Evolutionary conservation across 305 asterid species (phyloP).

Genomic region (Fraxinus ornus): DNA sequence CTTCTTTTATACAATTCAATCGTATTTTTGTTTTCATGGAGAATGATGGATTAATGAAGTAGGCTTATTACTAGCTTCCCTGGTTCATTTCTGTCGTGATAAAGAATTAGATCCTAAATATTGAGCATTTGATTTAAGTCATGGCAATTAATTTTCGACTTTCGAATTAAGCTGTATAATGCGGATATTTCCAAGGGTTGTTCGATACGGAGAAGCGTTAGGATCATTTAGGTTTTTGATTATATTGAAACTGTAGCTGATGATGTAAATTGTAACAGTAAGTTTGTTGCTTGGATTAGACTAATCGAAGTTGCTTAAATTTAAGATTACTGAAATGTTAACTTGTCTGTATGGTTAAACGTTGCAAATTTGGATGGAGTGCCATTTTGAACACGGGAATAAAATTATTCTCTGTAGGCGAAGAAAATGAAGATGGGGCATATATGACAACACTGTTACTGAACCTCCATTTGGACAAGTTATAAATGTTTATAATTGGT

Average conservation of each 20-base stretch:
- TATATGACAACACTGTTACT: neutral
- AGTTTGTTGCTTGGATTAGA: neutral
- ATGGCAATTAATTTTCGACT: slow-evolving; percentile 24
- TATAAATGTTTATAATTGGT: too few relatives aligned
- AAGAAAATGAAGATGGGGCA: neutral
- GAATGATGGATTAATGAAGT: neutral
- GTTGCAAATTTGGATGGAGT: neutral
- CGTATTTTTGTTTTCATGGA: neutral
- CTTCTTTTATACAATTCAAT: neutral
- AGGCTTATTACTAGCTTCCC: neutral
- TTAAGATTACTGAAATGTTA: slow-evolving; percentile 5
- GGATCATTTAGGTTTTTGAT: slow-evolving; percentile 26
- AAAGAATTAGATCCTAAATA: neutral
- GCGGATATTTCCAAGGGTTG: slow-evolving; percentile 14
- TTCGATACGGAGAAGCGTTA: slow-evolving; percentile 25
- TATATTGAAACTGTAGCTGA: slow-evolving; percentile 32
- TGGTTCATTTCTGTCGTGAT: neutral
- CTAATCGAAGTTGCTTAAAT: neutral
- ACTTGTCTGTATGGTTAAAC: neutral
- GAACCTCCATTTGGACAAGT: neutral
- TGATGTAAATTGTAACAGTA: slow-evolving; percentile 8
- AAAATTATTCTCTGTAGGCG: neutral
- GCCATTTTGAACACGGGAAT: neutral
- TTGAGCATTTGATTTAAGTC: slow-evolving; percentile 13
- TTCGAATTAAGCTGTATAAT: slow-evolving; percentile 16